A percentile compares a stretch with the other conserved stretches of the same genome.
Conservation (phyloP, 2,329 filamentous ascomycete species). For the Plectosphaerella sp. region DNA sequence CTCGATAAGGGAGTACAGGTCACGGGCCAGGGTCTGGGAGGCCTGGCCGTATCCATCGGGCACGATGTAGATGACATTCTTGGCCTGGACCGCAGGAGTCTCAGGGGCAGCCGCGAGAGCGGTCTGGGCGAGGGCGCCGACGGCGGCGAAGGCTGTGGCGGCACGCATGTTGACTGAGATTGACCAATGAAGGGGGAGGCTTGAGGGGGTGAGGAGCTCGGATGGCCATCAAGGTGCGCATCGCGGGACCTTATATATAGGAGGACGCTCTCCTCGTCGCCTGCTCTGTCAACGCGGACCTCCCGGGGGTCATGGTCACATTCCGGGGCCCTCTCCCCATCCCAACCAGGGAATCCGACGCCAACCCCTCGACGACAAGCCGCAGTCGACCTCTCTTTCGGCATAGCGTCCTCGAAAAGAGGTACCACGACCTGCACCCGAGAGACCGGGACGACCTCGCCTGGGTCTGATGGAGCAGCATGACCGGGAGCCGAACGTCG, state of each 20-base stretch:
- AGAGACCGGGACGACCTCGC: background rate
- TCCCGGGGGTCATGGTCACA: background rate
- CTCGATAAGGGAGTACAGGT: slow-evolving; percentile 16
- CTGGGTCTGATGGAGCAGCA: background rate
- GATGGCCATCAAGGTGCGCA: background rate
- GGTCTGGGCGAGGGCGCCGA: slow-evolving; percentile 4
- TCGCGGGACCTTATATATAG: background rate
- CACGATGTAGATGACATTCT: slow-evolving; percentile 28
- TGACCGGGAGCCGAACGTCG: background rate
- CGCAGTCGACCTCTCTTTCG: background rate
- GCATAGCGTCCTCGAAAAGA: background rate
- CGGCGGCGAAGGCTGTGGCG: slow-evolving; percentile 1
- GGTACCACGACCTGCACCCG: background rate
- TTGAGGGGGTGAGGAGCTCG: background rate
- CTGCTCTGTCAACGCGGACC: background rate
- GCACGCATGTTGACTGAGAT: slow-evolving; percentile 8
- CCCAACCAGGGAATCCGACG: background rate
- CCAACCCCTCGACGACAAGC: background rate
- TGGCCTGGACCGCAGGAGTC: slow-evolving; percentile 7
- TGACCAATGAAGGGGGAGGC: background rate
- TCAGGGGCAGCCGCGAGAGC: slow-evolving; percentile 3
- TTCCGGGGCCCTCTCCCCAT: background rate
- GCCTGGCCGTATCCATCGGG: slow-evolving; percentile 24
- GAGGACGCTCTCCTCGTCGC: background rate
- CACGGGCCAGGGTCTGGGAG: slow-evolving; percentile 22